Evolutionary conservation across 805 yeast genomes (phyloP).

Genomic region (Dipodascus geniculatus): DNA sequence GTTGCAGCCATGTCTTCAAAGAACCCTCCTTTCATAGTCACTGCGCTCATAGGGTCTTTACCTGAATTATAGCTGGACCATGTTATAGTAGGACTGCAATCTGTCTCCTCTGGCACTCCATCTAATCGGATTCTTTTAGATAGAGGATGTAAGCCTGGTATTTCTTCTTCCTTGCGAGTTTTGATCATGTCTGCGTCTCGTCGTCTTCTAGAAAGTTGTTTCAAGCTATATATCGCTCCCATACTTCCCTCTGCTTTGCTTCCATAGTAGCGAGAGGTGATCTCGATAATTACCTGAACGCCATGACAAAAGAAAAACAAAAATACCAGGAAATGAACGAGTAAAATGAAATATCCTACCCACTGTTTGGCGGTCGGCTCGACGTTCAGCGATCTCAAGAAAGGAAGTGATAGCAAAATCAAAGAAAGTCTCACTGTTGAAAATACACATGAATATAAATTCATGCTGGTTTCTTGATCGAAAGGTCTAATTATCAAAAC

Average conservation of each 20-base stretch:
- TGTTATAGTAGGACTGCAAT: not conserved
- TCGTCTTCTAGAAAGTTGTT: slow-evolving; percentile 1
- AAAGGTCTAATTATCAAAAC: slow-evolving; percentile 18
- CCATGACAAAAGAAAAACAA: slow-evolving; percentile 19
- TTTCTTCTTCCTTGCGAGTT: not conserved
- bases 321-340: slow-evolving; percentile 21
- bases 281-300: slow-evolving; percentile 19
- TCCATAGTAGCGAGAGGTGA: slow-evolving; percentile 10
- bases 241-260: slow-evolving; percentile 6
- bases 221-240: not conserved
- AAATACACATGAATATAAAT: slow-evolving; percentile 10
- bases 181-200: not conserved
- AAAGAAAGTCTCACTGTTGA: slow-evolving; percentile 13
- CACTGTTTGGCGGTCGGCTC: slow-evolving; percentile 17
- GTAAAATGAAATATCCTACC: slow-evolving; percentile 23
- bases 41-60: not conserved
- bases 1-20: not conserved
- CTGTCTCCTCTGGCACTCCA: not conserved
- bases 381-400: slow-evolving; percentile 17
- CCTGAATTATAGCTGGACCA: not conserved
- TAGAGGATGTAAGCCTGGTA: not conserved
- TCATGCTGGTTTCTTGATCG: slow-evolving; percentile 20
- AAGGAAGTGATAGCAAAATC: slow-evolving; percentile 19
- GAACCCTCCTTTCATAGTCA: not conserved
- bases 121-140: not conserved